These are phyloP conservation scores for Pythium aristosporum DNA, from an alignment of 352 stramenopile species.

Conservation along the genomic window DNA sequence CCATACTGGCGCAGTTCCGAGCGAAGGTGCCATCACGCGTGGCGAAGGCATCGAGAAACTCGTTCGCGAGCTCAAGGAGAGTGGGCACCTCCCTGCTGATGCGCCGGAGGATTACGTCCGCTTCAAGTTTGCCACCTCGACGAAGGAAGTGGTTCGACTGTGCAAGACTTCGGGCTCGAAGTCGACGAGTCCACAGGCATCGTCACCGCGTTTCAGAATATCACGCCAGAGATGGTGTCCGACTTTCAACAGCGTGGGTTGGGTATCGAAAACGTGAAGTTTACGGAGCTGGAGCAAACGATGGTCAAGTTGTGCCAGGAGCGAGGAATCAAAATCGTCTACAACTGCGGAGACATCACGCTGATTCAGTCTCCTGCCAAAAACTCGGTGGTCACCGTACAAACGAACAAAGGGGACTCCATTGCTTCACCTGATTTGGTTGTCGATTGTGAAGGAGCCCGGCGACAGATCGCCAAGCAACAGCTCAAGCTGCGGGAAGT, in stretches of 20 bases:
- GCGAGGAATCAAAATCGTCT: constrained; percentile 21
- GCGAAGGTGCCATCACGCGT: constrained; percentile 26
- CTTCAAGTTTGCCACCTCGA: constrained; percentile 20
- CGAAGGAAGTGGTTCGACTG: constrained; percentile 8
- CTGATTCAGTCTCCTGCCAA: constrained; percentile 9
- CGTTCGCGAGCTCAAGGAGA: constrained; percentile 21
- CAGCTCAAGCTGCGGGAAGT: constrained; percentile 25
- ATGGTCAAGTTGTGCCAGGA: constrained; percentile 26
- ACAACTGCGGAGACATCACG: constrained; percentile 23
- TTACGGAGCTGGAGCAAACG: constrained; percentile 30
- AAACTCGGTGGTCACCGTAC: constrained; percentile 15
- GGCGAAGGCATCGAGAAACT: constrained; percentile 26
- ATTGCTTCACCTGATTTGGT: constrained; percentile 15
- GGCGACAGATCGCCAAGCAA: constrained; percentile 21
- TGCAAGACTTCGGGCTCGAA: constrained; percentile 16
- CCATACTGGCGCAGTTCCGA: constrained; percentile 3
- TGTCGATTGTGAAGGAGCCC: constrained; percentile 25
- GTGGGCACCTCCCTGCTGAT: constrained; percentile 16
- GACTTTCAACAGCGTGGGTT: constrained; percentile 25
- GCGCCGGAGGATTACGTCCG: constrained; percentile 24
- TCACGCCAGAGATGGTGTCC: constrained; percentile 23
- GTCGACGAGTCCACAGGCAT: constrained; percentile 13
- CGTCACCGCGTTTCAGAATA: constrained; percentile 14
- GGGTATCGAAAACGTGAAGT: constrained; percentile 26
- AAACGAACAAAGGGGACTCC: background rate